Conservation (phyloP, 495 filamentous ascomycete genomes). For the Penicillium turbatum region DNA sequence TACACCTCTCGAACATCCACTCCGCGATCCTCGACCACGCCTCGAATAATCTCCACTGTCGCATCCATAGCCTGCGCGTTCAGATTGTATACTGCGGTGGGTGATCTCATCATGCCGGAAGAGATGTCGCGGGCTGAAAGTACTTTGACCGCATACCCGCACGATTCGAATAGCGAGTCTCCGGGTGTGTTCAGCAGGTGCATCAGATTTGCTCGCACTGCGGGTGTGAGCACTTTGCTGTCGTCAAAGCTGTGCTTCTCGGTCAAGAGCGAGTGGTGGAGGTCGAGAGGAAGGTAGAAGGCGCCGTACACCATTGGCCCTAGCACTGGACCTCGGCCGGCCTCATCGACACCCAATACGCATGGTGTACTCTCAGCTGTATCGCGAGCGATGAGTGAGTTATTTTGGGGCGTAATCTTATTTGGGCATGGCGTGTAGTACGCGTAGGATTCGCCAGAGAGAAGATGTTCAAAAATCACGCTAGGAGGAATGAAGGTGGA, state of each 20-base stretch:
- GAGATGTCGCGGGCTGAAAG: slow-evolving; percentile 84
- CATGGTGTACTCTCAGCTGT: slow-evolving; percentile 43
- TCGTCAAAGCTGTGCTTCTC: slow-evolving; percentile 82
- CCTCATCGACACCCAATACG: slow-evolving; percentile 90
- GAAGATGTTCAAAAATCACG: slow-evolving; percentile 55
- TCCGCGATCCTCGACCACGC: slow-evolving; percentile 61
- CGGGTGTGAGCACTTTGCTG: slow-evolving; percentile 78
- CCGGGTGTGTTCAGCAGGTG: slow-evolving; percentile 60
- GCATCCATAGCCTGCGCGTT: slow-evolving; percentile 98
- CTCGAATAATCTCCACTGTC: slow-evolving; percentile 76
- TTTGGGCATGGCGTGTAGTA: slow-evolving; percentile 70
- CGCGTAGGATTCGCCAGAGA: slow-evolving; percentile 75
- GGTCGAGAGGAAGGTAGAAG: slow-evolving; percentile 70
- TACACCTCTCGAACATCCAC: slow-evolving; percentile 85
- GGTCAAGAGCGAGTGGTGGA: slow-evolving; percentile 68
- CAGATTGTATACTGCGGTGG: slow-evolving; percentile 69
- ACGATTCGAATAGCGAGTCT: slow-evolving; percentile 60
- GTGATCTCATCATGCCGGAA: slow-evolving; percentile 70
- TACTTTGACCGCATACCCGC: slow-evolving; percentile 76
- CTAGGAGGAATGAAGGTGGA: slow-evolving; percentile 72
- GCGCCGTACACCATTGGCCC: slow-evolving; percentile 97
- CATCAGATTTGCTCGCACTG: slow-evolving; percentile 72
- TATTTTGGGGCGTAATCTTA: slow-evolving; percentile 40
- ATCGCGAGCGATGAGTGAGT: slow-evolving; percentile 14
- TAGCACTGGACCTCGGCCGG: slow-evolving; percentile 88